phyloP scores from a whole-genome alignment of 768 basidiomycete species.

The Russula brevipes region DNA sequence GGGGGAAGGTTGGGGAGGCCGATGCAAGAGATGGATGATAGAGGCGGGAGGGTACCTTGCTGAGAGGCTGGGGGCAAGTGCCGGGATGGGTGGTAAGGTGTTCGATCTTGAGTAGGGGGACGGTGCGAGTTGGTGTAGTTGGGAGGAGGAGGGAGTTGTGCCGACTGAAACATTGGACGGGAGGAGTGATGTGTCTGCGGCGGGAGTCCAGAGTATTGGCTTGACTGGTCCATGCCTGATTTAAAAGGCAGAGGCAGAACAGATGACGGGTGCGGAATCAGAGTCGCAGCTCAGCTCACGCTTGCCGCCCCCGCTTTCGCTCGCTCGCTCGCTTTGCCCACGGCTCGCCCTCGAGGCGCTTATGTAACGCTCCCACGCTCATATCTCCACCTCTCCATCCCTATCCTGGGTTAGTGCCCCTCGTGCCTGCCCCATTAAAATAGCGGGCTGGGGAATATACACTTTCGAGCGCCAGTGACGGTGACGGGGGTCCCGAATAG shows the following conservation, averaged over 20 bases:
- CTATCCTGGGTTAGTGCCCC: slow-evolving; percentile 9
- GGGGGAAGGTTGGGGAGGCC: slow-evolving; percentile 31
- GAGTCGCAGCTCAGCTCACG: background rate
- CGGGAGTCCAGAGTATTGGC: slow-evolving; percentile 26
- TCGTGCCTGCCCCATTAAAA: slow-evolving; percentile 1
- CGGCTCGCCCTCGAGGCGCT: slow-evolving; percentile 12
- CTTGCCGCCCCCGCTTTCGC: background rate
- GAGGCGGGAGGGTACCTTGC: slow-evolving; percentile 35
- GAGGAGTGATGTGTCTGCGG: slow-evolving; percentile 27
- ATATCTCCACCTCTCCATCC: slow-evolving; percentile 1
- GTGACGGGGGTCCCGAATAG: slow-evolving; percentile 3
- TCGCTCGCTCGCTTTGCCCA: slow-evolving; percentile 2
- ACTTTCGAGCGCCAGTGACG: background rate
- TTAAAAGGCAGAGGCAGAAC: slow-evolving; percentile 21
- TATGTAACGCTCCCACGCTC: slow-evolving; percentile 17
- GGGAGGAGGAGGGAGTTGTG: slow-evolving; percentile 42
- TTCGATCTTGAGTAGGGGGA: slow-evolving; percentile 36
- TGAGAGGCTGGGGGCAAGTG: slow-evolving; percentile 28
- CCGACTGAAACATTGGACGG: slow-evolving; percentile 39
- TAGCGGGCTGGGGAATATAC: background rate
- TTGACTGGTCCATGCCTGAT: slow-evolving; percentile 29
- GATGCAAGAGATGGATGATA: slow-evolving; percentile 35
- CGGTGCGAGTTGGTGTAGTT: slow-evolving; percentile 37
- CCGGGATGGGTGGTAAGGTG: slow-evolving; percentile 39
- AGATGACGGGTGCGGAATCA: slow-evolving; percentile 11